phyloP scores from a whole-genome alignment of 805 yeast species.

The Wickerhamomyces kurtzmanii region DNA sequence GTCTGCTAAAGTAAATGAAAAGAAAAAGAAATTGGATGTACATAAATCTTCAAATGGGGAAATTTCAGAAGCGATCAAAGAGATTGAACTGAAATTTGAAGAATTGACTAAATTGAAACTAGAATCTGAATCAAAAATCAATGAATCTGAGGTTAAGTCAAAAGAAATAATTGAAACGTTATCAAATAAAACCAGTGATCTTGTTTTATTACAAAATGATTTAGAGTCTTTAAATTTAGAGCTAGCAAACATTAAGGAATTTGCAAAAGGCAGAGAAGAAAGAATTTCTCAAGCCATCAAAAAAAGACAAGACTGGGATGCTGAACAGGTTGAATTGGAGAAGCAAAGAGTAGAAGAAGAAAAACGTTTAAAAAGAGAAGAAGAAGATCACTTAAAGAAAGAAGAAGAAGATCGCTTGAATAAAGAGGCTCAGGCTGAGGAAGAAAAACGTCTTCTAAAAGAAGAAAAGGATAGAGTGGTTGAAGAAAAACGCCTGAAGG shows the following conservation, averaged over 20 bases:
- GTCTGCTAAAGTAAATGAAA: conserved; percentile 14
- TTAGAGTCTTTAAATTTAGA: conserved; percentile 11
- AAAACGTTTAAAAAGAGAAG: conserved; percentile 4
- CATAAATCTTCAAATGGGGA: conserved; percentile 10
- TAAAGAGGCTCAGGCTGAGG: conserved; percentile 2
- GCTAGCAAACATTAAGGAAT: conserved; percentile 12
- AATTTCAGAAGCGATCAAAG: conserved; percentile 8
- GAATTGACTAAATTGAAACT: conserved; percentile 9
- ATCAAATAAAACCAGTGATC: conserved; percentile 8
- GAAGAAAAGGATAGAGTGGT: background rate
- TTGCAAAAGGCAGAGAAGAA: conserved; percentile 9
- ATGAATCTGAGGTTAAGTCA: conserved; percentile 7
- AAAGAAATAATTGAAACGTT: conserved; percentile 5
- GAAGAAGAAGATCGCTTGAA: conserved; percentile 1
- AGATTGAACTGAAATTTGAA: conserved; percentile 10
- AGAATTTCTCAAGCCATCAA: conserved; percentile 14
- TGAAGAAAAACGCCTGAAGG: no score
- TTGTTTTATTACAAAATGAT: conserved; percentile 7
- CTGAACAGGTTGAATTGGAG: conserved; percentile 9
- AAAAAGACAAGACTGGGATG: conserved; percentile 14
- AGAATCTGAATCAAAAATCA: conserved; percentile 10
- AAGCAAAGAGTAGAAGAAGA: conserved; percentile 7
- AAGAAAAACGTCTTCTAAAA: no score
- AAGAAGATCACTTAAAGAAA: conserved; percentile 6
- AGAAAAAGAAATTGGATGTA: conserved; percentile 12